Percentiles rank a stretch among this genome's conserved stretches.
Conservation (phyloP, 1,284 basidiomycete species). For the Mycosarcoma mackinlayi region DNA sequence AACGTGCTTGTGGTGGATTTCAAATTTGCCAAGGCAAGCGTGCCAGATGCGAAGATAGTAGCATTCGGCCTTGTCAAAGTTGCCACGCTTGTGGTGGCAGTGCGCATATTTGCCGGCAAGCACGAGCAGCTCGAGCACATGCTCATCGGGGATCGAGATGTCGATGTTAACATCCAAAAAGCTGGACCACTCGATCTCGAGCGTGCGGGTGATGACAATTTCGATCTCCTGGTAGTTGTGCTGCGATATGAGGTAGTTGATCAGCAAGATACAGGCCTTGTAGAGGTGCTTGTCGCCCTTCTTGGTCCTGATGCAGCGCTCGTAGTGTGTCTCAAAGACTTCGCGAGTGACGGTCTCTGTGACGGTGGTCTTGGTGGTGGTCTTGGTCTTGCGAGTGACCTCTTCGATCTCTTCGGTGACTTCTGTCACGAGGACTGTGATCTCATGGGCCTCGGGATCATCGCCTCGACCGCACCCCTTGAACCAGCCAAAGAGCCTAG, state of each 20-base stretch:
- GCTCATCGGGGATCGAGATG: conserved; percentile 10
- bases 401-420: conserved; percentile 12
- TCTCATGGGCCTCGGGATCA: conserved; percentile 6
- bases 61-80: not conserved
- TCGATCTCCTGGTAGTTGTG: conserved; percentile 7
- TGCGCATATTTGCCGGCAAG: conserved; percentile 1
- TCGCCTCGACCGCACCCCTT: not conserved
- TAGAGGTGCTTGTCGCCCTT: conserved; percentile 9
- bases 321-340: conserved; percentile 14
- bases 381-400: conserved; percentile 9
- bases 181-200: not conserved
- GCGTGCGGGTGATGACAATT: conserved; percentile 1
- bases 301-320: conserved; percentile 7
- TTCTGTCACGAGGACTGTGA: conserved; percentile 4
- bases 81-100: conserved; percentile 4
- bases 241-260: not conserved
- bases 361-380: conserved; percentile 7
- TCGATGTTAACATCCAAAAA: conserved; percentile 8
- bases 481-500: conserved; percentile 10
- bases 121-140: conserved; percentile 2
- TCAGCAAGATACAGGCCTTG: conserved; percentile 6
- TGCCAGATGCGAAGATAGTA: conserved; percentile 10
- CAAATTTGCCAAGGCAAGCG: conserved; percentile 5
- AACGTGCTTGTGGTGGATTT: conserved; percentile 5
- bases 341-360: conserved; percentile 10